Conservation (phyloP, 345 rosid species). For the Salix viminalis region DNA sequence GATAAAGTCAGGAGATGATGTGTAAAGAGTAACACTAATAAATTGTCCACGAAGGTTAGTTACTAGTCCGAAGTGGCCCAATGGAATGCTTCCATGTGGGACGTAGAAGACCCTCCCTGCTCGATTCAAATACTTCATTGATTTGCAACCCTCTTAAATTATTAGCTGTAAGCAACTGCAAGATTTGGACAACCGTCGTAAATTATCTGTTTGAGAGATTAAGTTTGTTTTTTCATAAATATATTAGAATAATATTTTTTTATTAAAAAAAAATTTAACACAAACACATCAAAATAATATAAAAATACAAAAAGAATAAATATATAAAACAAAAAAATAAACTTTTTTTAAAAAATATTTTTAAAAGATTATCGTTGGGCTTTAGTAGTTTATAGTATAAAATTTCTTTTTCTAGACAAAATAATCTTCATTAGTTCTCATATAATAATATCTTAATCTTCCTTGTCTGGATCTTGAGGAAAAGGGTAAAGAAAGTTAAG, state of each 20-base stretch:
- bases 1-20: constrained; percentile 3
- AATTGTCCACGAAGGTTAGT: constrained; percentile 24
- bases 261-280: too few relatives aligned
- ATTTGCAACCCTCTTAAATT: background rate
- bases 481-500: background rate
- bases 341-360: too few relatives aligned
- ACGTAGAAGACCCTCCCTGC: background rate
- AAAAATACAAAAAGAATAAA: too few relatives aligned
- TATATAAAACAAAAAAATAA: too few relatives aligned
- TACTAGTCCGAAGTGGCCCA: constrained; percentile 30
- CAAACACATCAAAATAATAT: too few relatives aligned
- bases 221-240: too few relatives aligned
- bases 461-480: background rate
- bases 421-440: background rate
- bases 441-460: background rate
- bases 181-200: background rate
- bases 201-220: too few relatives aligned
- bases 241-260: too few relatives aligned
- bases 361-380: too few relatives aligned
- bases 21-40: background rate
- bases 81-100: constrained; percentile 16
- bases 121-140: background rate
- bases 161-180: background rate
- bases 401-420: background rate
- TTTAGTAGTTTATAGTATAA: too few relatives aligned